These are phyloP conservation scores for Trebouxiophyceae sp. DNA, from an alignment of 163 green algal species.

Conservation along the genomic window DNA sequence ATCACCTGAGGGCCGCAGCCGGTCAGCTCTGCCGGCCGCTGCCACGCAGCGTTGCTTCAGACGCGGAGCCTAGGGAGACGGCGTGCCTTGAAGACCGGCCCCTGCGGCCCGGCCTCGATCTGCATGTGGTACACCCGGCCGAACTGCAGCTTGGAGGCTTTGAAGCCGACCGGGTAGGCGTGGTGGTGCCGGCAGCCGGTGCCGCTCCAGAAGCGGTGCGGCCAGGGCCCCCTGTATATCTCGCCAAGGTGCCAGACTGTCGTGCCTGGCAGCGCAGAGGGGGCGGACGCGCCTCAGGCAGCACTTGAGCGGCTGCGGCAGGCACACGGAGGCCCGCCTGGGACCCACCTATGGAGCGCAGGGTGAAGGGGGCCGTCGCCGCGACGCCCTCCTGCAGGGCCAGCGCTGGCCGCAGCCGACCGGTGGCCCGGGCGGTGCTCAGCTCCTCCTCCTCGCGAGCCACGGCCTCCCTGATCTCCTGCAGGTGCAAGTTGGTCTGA, in stretches of 20 bases:
- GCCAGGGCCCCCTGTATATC: slow-evolving; percentile 24
- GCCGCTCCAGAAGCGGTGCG: slow-evolving; percentile 28
- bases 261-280: too few species aligned
- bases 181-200: slow-evolving; percentile 40
- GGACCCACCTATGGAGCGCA: slow-evolving; percentile 18
- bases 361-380: slow-evolving; percentile 25
- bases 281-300: too few species aligned
- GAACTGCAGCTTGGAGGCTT: slow-evolving; percentile 27
- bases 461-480: too few species aligned
- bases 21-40: too few species aligned
- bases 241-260: slow-evolving; percentile 30
- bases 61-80: too few species aligned
- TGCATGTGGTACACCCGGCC: slow-evolving; percentile 30
- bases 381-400: too few species aligned
- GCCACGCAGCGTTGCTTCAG: too few species aligned
- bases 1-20: background rate
- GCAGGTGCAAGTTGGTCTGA: too few species aligned
- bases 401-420: too few species aligned
- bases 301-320: background rate
- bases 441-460: too few species aligned
- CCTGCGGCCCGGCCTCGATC: slow-evolving; percentile 26
- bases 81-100: too few species aligned
- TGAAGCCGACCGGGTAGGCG: slow-evolving; percentile 41
- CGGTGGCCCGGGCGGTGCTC: too few species aligned
- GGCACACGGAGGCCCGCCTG: background rate